These are phyloP conservation scores for Didymella sp. DNA, from an alignment of 2,329 filamentous ascomycete genomes.

Conservation along the genomic window DNA sequence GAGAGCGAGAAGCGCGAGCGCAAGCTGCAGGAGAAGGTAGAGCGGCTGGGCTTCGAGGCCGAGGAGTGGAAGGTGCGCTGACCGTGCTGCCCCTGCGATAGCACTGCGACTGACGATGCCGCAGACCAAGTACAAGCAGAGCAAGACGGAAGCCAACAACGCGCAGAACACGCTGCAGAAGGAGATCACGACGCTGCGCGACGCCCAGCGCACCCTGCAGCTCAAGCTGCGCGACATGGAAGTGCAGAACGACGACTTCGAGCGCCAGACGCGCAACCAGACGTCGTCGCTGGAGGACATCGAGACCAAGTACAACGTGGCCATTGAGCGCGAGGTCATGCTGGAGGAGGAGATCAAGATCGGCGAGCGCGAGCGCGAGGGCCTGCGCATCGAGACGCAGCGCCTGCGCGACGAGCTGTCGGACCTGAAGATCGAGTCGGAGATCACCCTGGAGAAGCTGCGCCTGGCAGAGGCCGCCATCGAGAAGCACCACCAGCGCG, in stretches of 20 bases:
- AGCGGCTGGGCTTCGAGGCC: constrained; percentile 83
- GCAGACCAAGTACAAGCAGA: constrained; percentile 93
- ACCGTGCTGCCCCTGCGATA: background rate
- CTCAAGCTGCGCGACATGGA: constrained; percentile 91
- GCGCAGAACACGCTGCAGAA: constrained; percentile 90
- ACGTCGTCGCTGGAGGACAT: constrained; percentile 95
- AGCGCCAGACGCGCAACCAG: constrained; percentile 93
- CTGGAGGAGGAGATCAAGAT: constrained; percentile 93
- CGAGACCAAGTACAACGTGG: constrained; percentile 94
- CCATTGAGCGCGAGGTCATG: constrained; percentile 90
- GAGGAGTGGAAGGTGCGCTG: constrained; percentile 93
- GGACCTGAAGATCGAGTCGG: constrained; percentile 92
- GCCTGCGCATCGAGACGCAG: constrained; percentile 87
- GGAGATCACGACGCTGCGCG: constrained; percentile 90
- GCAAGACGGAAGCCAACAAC: constrained; percentile 83
- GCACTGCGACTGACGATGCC: background rate
- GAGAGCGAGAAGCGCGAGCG: constrained; percentile 93
- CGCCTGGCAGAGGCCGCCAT: constrained; percentile 68
- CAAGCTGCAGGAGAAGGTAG: constrained; percentile 83
- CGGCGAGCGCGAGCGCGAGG: constrained; percentile 90
- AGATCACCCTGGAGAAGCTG: constrained; percentile 93
- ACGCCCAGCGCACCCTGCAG: constrained; percentile 80
- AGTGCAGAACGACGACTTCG: constrained; percentile 97
- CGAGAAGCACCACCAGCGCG: constrained; percentile 59
- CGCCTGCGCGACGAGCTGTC: constrained; percentile 87